Evolutionary conservation across 345 rosid species (phyloP).

Genomic region (Trapa bicornis): DNA sequence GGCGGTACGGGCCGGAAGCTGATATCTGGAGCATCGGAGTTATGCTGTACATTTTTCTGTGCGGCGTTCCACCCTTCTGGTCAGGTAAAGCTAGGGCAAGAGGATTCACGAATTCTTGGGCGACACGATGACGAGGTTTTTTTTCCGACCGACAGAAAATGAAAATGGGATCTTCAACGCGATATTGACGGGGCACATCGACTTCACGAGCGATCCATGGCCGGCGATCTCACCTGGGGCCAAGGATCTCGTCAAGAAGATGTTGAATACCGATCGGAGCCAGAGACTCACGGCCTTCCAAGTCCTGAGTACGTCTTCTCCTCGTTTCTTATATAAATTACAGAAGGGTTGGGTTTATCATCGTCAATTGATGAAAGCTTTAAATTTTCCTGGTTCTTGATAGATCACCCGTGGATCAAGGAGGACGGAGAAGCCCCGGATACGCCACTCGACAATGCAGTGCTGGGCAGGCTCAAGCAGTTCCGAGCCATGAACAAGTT

Average conservation of each 20-base stretch:
- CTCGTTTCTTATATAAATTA: too few species aligned
- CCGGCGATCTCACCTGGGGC: constrained; percentile 74
- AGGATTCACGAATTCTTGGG: too few species aligned
- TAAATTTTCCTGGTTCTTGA: not conserved
- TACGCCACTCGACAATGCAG: constrained; percentile 47
- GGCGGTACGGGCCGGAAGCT: constrained; percentile 56
- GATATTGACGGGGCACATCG: constrained; percentile 65
- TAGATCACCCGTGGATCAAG: constrained; percentile 56
- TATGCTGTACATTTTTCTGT: constrained; percentile 47
- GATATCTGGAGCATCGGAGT: constrained; percentile 71
- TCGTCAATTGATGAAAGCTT: not conserved
- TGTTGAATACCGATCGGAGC: constrained; percentile 77
- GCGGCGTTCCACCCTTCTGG: constrained; percentile 75
- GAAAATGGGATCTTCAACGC: constrained; percentile 89
- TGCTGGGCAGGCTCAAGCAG: constrained; percentile 39
- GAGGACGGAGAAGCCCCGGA: constrained; percentile 66
- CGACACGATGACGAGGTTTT: too few species aligned
- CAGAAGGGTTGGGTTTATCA: too few species aligned
- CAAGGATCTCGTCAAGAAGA: constrained; percentile 77
- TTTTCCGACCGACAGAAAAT: constrained; percentile 37
- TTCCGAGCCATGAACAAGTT: constrained; percentile 46
- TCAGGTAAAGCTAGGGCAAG: constrained; percentile 27
- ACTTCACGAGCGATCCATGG: constrained; percentile 80
- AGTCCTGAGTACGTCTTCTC: constrained; percentile 48
- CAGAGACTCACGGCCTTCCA: constrained; percentile 72